These are phyloP conservation scores for Pichia sp. DNA, from an alignment of 1,139 yeast genomes.

Conservation along the genomic window DNA sequence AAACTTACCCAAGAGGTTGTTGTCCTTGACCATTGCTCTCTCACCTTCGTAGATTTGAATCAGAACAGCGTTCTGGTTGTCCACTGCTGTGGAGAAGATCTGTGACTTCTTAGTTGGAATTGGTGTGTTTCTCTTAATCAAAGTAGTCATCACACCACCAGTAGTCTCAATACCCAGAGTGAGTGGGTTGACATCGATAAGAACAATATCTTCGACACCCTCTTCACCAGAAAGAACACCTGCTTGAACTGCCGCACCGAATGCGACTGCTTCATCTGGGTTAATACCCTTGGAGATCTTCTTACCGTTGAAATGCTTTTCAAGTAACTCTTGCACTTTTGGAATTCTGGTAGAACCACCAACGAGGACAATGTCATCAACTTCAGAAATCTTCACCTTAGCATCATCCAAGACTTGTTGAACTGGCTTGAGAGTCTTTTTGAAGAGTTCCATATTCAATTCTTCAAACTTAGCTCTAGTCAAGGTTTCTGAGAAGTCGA, in stretches of 20 bases:
- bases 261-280: constrained; percentile 97
- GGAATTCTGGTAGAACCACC: constrained; percentile 99
- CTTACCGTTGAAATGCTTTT: constrained; percentile 84
- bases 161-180: constrained; percentile 96
- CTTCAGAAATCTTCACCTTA: constrained; percentile 71
- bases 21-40: constrained; percentile 92
- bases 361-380: constrained; percentile 88
- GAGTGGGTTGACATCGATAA: constrained; percentile 90
- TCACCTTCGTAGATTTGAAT: constrained; percentile 98
- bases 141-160: constrained; percentile 97
- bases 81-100: constrained; percentile 94
- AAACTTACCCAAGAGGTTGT: constrained; percentile 91
- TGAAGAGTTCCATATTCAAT: constrained; percentile 78
- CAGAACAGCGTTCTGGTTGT: constrained; percentile 94
- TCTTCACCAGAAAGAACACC: constrained; percentile 88
- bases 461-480: constrained; percentile 96
- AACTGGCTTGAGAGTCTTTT: constrained; percentile 87
- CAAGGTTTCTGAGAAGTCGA: constrained; percentile 87
- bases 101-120: constrained; percentile 97
- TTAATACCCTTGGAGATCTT: constrained; percentile 93
- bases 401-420: constrained; percentile 89
- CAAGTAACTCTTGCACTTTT: constrained; percentile 87
- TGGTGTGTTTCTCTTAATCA: constrained; percentile 94
- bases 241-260: constrained; percentile 97
- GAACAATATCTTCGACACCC: constrained; percentile 74